Evolutionary conservation across 192 early-diverging fungal species (phyloP), one percentile per base, ranked within the genome.

Genomic region (Backusella psychrophila): DNA sequence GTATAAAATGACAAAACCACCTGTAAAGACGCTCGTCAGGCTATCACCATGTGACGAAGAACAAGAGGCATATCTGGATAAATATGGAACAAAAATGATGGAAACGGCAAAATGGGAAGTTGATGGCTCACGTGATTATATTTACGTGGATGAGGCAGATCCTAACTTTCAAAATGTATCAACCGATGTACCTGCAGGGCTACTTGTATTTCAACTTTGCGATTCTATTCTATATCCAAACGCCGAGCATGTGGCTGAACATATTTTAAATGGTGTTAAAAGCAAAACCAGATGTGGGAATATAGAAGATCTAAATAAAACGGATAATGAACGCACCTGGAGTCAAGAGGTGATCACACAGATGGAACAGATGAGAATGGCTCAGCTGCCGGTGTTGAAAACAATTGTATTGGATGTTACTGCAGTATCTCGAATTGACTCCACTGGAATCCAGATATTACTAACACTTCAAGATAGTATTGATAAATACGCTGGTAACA

Each of bases 371-470:
- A 82, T 87, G 17, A 41, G 63, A 29, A n/a, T 19, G 23, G 33
- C 34, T 3, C 59, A 78, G 5, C 49, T 80, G 69, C 90, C 90
- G 6, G 76, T 80, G 19, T 82, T 96, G 35, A 83, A 87, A 17
- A 91, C 94, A 7, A 76, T 96, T 44, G 87, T 98, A 49, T 88
- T 98, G 74, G 96, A 98, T 73, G 91, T 98, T 75, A 78, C 89
- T 0, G 90, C 90, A 29, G 94, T 96, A 35, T 90, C 89, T 53
- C 78, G 88, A 38, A 80, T 96, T 33, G 96, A 98, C 75, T 87
- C 91, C 4, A 94, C 96, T 2, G 95, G 93, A 33, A 73, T 94
- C 41, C 94, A 95, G 77, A 87, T 86, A 56, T 85, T 98, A 1
- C 77, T 92, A 17, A 94, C 94, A 38, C 82, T 77, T 5, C 31